Base-by-base conservation (phyloP, 2,329 filamentous ascomycete species). In the Xylaria arbuscula region DNA sequence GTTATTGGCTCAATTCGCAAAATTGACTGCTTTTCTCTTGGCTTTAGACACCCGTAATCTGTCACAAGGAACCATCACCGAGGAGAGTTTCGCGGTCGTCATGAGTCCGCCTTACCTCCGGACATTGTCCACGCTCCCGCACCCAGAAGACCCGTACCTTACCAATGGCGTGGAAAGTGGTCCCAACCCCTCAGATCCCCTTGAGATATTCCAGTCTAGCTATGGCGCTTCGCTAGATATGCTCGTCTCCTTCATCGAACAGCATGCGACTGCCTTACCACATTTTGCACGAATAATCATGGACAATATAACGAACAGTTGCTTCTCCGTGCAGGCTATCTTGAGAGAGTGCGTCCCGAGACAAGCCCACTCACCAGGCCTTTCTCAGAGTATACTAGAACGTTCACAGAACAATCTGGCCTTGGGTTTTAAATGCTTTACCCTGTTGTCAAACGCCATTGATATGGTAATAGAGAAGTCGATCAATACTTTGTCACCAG, bases 391-490 rank as follows among this genome's bases (percentile, higher is more conserved):
- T 17, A 60, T 70, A 13, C 63, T 75, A 15, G 76, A 79, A 0
- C 76, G 76, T 3, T 75, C 76, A 19, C 77, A 75, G 56, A 73
- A 78, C 22, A 79, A 79, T 48, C 70, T 87, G 66, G 78, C 72
- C 64, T 70, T 80, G 50, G 84, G 81, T 0, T 79, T 86, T 62
- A 70, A 78, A 1, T 80, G 85, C 34, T 89, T 85, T 73, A 75
- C 76, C 19, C 70, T 78, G 11, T 79, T 84, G 45, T 83, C 84
- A 1, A 72, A 73, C 6, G 81, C 81, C 4, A 73, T 90, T 17
- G 79, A 80, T 3, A 72, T 72, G 3, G 81, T 86, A 63, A 83
- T 89, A 51, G 86, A 89, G 36, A 89, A 87, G 72, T 84, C 85
- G 64, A 82, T 86, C 50, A 88, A 86, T 10, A 81, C 81, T 57